Base-by-base conservation (phyloP, 2,329 filamentous ascomycete species). In the Metarhizium robertsii region DNA sequence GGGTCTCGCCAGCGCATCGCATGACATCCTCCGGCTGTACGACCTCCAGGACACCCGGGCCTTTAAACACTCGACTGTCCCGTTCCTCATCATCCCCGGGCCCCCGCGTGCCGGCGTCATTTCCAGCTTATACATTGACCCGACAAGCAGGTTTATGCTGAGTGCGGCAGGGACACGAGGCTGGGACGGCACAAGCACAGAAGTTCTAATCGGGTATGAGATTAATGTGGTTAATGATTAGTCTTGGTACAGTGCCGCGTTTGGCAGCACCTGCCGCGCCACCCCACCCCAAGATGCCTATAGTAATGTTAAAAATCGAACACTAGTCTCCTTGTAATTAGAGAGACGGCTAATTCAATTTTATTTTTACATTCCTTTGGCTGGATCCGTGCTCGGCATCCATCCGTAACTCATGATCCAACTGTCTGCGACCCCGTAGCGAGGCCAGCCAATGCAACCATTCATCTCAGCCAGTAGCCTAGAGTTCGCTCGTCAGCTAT, bases 31-130 rank as follows among this genome's bases (percentile, higher is more conserved):
- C 14, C 84, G 94, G 3, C 79, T 99, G 0, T 99, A 97, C 68
- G 94, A 99, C 66, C 76, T 97, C 18, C 83, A 84, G 49, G 82
- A 88, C 53, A 79, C 82, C 36, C 77, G 80, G 29, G 73, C 78
- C 1, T 76, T 79, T 43, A 89, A 86, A 64, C 87, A 90, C 66
- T 88, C 89, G 0, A 85, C 87, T 0, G 90, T 95, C 0, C 94
- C 94, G 0, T 99, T 97, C 70, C 79, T 96, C n/a, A 96, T 99
- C 61, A 86, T 99, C 29, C 94, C 94, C 0, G 94, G 94, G 0
- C 94, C 83, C 0, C 83, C 83, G 0, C 69, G 90, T 16, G 92
- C 92, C 0, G 92, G 92, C 48, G 90, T 95, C 46, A 92, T 96
- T 46, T 90, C 87, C 0, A 85, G 87, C 58, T 74, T 97, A 10